Percentiles rank a stretch among this genome's conserved stretches.
These are phyloP conservation scores for Phytomonas sp. DNA, from an alignment of 208 protist species.

Conservation along the genomic window DNA sequence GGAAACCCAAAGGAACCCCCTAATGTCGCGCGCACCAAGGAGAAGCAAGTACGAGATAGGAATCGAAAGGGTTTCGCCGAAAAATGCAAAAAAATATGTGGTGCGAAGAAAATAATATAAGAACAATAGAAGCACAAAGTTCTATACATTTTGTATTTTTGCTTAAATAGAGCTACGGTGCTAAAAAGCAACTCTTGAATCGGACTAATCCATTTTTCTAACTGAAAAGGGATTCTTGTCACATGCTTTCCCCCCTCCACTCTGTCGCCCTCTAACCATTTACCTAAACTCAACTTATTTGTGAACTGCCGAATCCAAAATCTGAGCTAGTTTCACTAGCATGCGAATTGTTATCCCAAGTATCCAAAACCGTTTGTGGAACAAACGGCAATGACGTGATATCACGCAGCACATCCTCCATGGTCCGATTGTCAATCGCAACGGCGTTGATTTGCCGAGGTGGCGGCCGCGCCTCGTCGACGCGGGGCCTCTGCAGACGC, in stretches of 20 bases:
- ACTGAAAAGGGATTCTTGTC: conserved; percentile 1
- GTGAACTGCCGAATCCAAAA: too few relatives aligned
- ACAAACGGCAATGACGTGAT: too few relatives aligned
- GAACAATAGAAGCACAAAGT: not conserved
- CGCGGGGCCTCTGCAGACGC: too few relatives aligned
- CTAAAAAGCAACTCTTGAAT: not conserved
- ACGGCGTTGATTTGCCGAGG: too few relatives aligned
- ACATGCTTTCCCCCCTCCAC: not conserved
- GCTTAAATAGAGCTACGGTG: not conserved
- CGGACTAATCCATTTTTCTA: not conserved
- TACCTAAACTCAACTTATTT: too few relatives aligned
- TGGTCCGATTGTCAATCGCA: too few relatives aligned
- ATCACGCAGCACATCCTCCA: too few relatives aligned
- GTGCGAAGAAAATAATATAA: conserved; percentile 6
- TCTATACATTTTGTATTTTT: not conserved
- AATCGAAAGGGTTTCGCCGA: not conserved
- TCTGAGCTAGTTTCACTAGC: too few relatives aligned
- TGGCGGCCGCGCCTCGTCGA: too few relatives aligned
- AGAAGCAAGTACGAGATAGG: not conserved
- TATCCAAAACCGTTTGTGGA: too few relatives aligned
- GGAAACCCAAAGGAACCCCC: conserved; percentile 6
- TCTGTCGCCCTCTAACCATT: not conserved
- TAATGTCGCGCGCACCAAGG: not conserved
- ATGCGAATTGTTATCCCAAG: too few relatives aligned
- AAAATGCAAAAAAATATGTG: not conserved